Percentiles rank a stretch among this genome's conserved stretches.
These are phyloP conservation scores for Balansia obtecta DNA, from an alignment of 2,329 filamentous ascomycete genomes.

Conservation along the genomic window DNA sequence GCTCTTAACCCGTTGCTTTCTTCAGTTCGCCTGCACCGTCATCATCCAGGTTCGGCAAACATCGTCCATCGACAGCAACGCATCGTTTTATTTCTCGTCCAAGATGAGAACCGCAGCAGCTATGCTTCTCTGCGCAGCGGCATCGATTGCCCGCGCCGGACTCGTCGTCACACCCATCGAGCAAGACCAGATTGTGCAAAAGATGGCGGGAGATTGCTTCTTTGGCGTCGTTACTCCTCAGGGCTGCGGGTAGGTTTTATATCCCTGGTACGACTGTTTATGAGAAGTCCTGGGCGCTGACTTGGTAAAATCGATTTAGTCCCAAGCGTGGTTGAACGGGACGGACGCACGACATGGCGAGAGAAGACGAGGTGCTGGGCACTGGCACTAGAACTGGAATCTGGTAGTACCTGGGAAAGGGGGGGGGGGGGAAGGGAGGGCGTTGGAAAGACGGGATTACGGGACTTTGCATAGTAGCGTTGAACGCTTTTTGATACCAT, in stretches of 20 bases:
- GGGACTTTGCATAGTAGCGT: background rate
- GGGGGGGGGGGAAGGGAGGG: too few relatives aligned
- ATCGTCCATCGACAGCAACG: background rate
- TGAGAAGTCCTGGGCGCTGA: background rate
- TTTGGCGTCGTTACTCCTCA: slow-evolving; percentile 43
- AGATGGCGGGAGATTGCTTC: slow-evolving; percentile 36
- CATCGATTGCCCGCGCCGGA: slow-evolving; percentile 36
- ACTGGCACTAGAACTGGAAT: background rate
- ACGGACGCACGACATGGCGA: background rate
- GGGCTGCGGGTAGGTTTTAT: slow-evolving; percentile 40
- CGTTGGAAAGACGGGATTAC: background rate
- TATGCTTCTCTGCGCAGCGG: slow-evolving; percentile 28
- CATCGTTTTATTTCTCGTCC: background rate
- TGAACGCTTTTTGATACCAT: background rate
- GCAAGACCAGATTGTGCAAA: slow-evolving; percentile 37
- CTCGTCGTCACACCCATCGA: slow-evolving; percentile 43
- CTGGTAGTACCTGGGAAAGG: background rate
- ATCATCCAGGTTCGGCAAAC: background rate
- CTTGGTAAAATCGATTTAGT: background rate
- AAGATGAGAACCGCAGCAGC: slow-evolving; percentile 18
- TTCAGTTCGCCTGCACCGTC: background rate
- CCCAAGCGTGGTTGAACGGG: background rate
- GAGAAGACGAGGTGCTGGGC: too few relatives aligned
- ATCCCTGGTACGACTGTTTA: too few relatives aligned
- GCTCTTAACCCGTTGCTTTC: too few relatives aligned